A percentile compares a stretch with the other conserved stretches of the same genome.
Conservation (phyloP, 2,329 filamentous ascomycete species). For the Epichloe typhina region DNA sequence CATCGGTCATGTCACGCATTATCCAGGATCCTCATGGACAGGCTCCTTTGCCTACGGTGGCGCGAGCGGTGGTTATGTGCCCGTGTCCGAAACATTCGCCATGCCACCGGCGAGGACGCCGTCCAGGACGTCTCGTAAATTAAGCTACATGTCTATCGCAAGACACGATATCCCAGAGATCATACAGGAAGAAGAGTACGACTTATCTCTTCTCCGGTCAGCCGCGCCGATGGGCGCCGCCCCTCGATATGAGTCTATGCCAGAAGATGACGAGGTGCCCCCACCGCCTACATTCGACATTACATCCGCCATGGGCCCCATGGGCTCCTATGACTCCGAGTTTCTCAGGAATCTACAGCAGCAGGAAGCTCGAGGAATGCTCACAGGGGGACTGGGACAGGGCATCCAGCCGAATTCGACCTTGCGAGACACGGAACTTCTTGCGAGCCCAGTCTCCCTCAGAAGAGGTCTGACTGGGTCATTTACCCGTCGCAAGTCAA, state of each 20-base stretch:
- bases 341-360: slow-evolving; percentile 33
- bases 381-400: slow-evolving; percentile 45
- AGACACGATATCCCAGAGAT: slow-evolving; percentile 12
- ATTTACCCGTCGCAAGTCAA: slow-evolving; percentile 24
- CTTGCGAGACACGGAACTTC: slow-evolving; percentile 37
- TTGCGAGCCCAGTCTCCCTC: slow-evolving; percentile 22
- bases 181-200: slow-evolving; percentile 28
- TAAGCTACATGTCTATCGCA: slow-evolving; percentile 14
- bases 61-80: slow-evolving; percentile 14
- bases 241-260: slow-evolving; percentile 19
- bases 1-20: slow-evolving; percentile 10
- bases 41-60: slow-evolving; percentile 17
- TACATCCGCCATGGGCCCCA: slow-evolving; percentile 31
- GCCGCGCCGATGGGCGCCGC: slow-evolving; percentile 28
- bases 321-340: slow-evolving; percentile 28
- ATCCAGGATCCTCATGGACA: slow-evolving; percentile 13
- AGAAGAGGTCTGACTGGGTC: slow-evolving; percentile 26
- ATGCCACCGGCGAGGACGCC: neutral
- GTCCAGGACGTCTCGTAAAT: slow-evolving; percentile 13
- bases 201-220: slow-evolving; percentile 27
- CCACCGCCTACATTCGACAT: slow-evolving; percentile 28
- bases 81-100: slow-evolving; percentile 10
- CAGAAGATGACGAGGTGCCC: slow-evolving; percentile 17
- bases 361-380: slow-evolving; percentile 38
- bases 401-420: slow-evolving; percentile 36